Percentiles rank a stretch among this genome's conserved stretches.
These are phyloP conservation scores for Puccinia coronata DNA, from an alignment of 1,284 basidiomycete species.

Conservation along the genomic window DNA sequence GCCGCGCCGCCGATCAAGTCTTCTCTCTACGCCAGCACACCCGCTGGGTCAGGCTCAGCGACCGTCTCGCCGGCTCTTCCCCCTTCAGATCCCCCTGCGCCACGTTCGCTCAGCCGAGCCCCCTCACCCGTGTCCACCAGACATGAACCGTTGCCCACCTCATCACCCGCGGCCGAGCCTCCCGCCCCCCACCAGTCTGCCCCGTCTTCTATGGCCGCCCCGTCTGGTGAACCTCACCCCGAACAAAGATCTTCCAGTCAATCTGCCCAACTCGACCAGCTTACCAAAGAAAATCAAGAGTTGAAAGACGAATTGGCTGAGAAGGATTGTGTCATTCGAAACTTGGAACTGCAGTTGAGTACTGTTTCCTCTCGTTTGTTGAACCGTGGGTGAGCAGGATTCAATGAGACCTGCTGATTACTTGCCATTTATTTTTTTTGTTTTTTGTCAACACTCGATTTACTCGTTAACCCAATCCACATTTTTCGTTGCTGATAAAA, in stretches of 20 bases:
- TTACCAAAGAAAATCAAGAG: conserved; percentile 67
- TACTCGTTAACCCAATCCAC: not conserved
- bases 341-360: conserved; percentile 69
- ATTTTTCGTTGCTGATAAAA: not conserved
- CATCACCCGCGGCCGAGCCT: conserved; percentile 5
- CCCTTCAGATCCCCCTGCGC: not conserved
- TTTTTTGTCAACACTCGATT: not conserved
- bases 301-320: conserved; percentile 71
- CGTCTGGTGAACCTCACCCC: conserved; percentile 31
- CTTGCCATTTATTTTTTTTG: not conserved
- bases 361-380: not conserved
- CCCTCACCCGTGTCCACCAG: conserved; percentile 47
- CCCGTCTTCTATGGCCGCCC: conserved; percentile 31
- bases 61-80: conserved; percentile 34
- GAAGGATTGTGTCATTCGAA: conserved; percentile 73
- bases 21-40: conserved; percentile 33
- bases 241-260: conserved; percentile 27
- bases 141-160: conserved; percentile 50
- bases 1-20: conserved; percentile 43
- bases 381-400: not conserved
- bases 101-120: conserved; percentile 27
- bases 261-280: conserved; percentile 52
- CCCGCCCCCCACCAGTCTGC: not conserved
- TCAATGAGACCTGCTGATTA: conserved; percentile 11
- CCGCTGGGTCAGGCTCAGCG: conserved; percentile 43